These are phyloP conservation scores for Filosporella fistucella DNA, from an alignment of 495 filamentous ascomycete genomes.

Conservation along the genomic window DNA sequence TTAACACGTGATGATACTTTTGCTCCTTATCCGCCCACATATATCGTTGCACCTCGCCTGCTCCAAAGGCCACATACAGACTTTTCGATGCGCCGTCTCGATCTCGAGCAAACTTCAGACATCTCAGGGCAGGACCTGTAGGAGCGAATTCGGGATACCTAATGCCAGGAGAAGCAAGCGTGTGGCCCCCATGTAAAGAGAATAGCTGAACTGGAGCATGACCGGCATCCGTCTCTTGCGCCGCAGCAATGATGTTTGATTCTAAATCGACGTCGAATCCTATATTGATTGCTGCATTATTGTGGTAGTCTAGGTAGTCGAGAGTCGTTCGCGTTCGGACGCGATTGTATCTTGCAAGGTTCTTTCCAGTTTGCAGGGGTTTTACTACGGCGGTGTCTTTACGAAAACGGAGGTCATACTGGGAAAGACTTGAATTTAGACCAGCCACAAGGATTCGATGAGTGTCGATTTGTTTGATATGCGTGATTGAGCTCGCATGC, in stretches of 20 bases:
- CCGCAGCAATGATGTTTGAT: conserved; percentile 19
- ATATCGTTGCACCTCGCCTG: conserved; percentile 5
- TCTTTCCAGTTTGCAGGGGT: background rate
- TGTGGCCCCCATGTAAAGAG: conserved; percentile 17
- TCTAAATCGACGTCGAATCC: conserved; percentile 23
- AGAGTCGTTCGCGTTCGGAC: conserved; percentile 8
- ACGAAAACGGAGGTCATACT: conserved; percentile 25
- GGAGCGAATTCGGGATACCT: background rate
- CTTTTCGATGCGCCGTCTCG: conserved; percentile 14
- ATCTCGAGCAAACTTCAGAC: conserved; percentile 11
- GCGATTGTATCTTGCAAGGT: background rate
- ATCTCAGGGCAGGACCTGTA: conserved; percentile 2
- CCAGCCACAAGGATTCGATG: conserved; percentile 23
- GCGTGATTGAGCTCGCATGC: conserved; percentile 21
- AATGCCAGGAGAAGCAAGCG: conserved; percentile 2
- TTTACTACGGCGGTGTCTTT: background rate
- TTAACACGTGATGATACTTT: too few relatives aligned
- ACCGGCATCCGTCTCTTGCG: conserved; percentile 15
- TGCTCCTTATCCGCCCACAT: conserved; percentile 5
- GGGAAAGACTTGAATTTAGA: conserved; percentile 16
- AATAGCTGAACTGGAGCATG: conserved; percentile 12
- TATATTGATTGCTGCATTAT: conserved; percentile 8
- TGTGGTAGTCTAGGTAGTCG: conserved; percentile 16
- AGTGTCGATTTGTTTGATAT: conserved; percentile 21
- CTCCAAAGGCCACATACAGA: conserved; percentile 8